Conservation (phyloP, 169 alveolate genomes). For the Cyclospora cayetanensis region DNA sequence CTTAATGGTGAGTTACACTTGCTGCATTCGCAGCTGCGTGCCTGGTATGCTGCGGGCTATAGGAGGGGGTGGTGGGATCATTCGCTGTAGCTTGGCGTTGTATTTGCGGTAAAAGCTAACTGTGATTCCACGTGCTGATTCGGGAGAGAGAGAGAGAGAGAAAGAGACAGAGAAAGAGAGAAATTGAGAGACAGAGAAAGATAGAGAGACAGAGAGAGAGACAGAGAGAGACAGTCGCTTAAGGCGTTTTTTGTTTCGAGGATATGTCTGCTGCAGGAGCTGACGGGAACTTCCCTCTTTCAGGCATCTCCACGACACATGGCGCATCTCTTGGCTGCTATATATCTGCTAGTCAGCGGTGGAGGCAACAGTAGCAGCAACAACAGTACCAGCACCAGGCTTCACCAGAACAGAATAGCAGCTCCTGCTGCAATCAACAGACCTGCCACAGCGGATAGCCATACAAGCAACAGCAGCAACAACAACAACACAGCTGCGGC, state of each 20-base stretch:
- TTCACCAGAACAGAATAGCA: neutral
- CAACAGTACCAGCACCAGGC: conserved; percentile 34
- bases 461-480: conserved; percentile 35
- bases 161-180: no score
- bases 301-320: conserved; percentile 54
- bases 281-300: conserved; percentile 44
- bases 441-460: neutral
- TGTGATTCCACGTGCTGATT: no score
- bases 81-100: no score
- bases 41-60: neutral
- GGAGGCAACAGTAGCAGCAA: neutral
- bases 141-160: no score
- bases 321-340: conserved; percentile 50
- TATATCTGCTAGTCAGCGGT: conserved; percentile 5
- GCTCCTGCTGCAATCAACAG: neutral
- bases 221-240: no score
- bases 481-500: neutral
- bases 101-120: no score
- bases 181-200: no score
- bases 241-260: no score
- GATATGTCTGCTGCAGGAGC: conserved; percentile 29
- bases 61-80: neutral
- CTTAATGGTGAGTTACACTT: conserved; percentile 22
- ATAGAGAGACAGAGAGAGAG: no score
- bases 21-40: neutral